Conservation (phyloP, 148 eudicot genomes). For the Diospyros lotus region DNA sequence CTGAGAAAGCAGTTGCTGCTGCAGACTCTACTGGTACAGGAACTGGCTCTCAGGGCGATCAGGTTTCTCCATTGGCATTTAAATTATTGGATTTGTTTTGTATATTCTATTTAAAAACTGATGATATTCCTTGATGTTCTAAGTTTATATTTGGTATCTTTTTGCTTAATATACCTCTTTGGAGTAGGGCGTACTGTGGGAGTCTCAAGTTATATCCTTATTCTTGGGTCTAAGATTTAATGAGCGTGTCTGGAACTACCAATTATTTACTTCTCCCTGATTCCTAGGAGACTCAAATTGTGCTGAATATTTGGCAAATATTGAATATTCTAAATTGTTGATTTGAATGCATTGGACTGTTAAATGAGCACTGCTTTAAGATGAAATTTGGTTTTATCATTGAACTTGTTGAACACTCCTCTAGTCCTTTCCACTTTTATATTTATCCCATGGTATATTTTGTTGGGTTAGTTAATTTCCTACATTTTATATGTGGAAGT, state of each 20-base stretch:
- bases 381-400: neutral
- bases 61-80: slow-evolving; percentile 39
- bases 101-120: too few relatives aligned
- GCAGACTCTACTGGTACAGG: slow-evolving; percentile 53
- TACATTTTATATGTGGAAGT: neutral
- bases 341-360: neutral
- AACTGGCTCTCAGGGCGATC: slow-evolving; percentile 47
- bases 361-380: neutral
- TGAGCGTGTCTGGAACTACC: too few relatives aligned
- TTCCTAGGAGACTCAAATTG: too few relatives aligned
- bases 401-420: neutral
- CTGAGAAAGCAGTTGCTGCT: slow-evolving; percentile 56
- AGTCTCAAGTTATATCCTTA: too few relatives aligned
- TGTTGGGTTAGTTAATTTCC: neutral
- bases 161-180: too few relatives aligned
- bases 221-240: too few relatives aligned
- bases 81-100: too few relatives aligned
- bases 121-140: too few relatives aligned
- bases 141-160: too few relatives aligned
- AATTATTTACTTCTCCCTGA: too few relatives aligned
- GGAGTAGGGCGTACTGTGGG: too few relatives aligned
- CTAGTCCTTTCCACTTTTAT: neutral
- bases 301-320: too few relatives aligned
- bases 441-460: neutral
- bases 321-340: neutral